Evolutionary conservation across 2,329 filamentous ascomycete genomes (phyloP), one percentile per base, ranked within the genome.

Genomic region (Atkinsonella hypoxylon): DNA sequence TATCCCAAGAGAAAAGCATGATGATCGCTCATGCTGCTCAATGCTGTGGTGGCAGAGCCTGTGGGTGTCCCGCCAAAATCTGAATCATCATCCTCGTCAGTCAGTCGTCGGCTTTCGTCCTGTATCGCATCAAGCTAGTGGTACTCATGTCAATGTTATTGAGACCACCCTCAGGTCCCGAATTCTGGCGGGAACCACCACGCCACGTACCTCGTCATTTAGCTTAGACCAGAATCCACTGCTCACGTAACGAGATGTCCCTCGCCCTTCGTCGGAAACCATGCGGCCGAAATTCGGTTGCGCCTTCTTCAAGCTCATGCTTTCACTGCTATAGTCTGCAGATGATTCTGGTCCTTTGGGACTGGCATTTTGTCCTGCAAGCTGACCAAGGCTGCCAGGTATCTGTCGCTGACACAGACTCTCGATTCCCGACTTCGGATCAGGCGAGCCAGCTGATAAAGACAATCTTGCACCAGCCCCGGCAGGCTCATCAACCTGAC

Each of bases 201-300:
- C 49, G 38, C 4, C 6, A 36, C 49, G 38, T 65, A 83, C 82
- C 73, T 89, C 85, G 49, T 88, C 85, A 53, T 82, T 86, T 48
- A 90, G 72, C 54, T 79, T 86, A 18, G 83, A 79, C 84, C 84
- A 89, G 59, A 89, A 87, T 7, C 79, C 83, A 62, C 81, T 87
- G 67, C 83, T 87, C 57, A 90, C 79, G 62, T 89, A 90, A 61
- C 83, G 73, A 50, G 79, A 82, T 46, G 79, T 83, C 53, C 78
- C 79, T 39, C 82, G 82, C 50, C 75, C 74, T 52, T 89, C 83
- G 54, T 84, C 83, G 36, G 89, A 68, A 0, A 89, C 82, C 48
- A 90, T 65, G 32, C 84, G 72, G 2, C 85, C 83, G 64, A 86
- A 83, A 50, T 79, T 72, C 43, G 76, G 59, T 38, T 64, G 59